Evolutionary conservation across 192 early-diverging fungal species (phyloP).

Genomic region (Entomortierella parvispora): DNA sequence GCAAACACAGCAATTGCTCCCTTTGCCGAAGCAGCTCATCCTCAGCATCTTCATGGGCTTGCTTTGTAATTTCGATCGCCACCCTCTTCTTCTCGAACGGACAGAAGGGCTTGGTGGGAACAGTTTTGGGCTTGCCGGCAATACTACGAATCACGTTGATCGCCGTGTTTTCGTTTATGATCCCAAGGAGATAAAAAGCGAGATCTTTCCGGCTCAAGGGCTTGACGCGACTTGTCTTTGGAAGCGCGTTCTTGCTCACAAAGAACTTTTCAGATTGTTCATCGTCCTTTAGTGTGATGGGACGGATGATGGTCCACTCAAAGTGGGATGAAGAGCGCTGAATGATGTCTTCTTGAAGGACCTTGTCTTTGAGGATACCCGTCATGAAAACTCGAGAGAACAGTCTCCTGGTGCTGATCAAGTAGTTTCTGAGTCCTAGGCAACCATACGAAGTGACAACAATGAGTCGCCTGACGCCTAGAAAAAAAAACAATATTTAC

Average conservation of each 20-base stretch:
- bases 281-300: conserved; percentile 50
- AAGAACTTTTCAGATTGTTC: conserved; percentile 33
- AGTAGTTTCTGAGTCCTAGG: conserved; percentile 38
- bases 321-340: conserved; percentile 33
- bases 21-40: not conserved
- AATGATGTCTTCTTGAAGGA: conserved; percentile 49
- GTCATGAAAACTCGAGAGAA: conserved; percentile 49
- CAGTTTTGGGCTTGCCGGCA: conserved; percentile 34
- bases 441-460: conserved; percentile 46
- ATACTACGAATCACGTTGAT: conserved; percentile 34
- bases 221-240: conserved; percentile 34
- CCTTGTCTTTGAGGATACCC: conserved; percentile 51
- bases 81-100: conserved; percentile 21
- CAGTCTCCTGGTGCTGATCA: conserved; percentile 39
- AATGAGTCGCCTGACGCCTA: conserved; percentile 43
- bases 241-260: conserved; percentile 28
- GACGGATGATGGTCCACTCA: conserved; percentile 54
- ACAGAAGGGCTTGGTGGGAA: conserved; percentile 17
- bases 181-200: conserved; percentile 42
- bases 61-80: conserved; percentile 3
- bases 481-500: not conserved
- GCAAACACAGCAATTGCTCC: not conserved
- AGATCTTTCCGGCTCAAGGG: conserved; percentile 41
- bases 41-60: conserved; percentile 1
- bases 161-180: conserved; percentile 18